Evolutionary conservation across 148 eudicot genomes (phyloP).

Genomic region (Amaranthus cruentus): DNA sequence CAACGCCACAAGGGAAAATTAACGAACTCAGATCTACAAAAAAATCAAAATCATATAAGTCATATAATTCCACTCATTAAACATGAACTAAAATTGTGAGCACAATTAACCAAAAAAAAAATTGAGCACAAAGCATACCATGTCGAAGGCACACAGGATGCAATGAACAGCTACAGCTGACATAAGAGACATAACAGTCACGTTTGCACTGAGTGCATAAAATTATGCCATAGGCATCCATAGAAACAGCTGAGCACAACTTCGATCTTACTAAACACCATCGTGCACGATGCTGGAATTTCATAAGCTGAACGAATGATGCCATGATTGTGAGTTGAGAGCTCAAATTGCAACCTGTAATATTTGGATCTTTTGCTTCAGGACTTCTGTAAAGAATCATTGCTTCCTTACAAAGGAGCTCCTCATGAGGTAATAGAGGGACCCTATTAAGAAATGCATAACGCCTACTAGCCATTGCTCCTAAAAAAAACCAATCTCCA

Average conservation of each 20-base stretch:
- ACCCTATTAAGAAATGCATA: constrained; percentile 83
- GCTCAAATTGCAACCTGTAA: constrained; percentile 34
- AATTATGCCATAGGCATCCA: constrained; percentile 60
- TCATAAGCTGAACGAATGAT: constrained; percentile 68
- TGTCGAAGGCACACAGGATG: constrained; percentile 92
- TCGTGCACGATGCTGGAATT: constrained; percentile 81
- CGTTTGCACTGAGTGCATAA: constrained; percentile 93
- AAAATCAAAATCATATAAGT: constrained; percentile 10
- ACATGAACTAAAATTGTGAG: not conserved
- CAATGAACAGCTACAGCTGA: constrained; percentile 70
- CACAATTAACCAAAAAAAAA: not conserved
- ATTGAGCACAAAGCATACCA: constrained; percentile 42
- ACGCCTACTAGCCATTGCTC: constrained; percentile 81
- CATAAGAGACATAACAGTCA: constrained; percentile 81
- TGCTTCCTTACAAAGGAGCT: constrained; percentile 96
- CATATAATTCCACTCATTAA: not conserved
- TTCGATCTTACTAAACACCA: constrained; percentile 61
- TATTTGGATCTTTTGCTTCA: constrained; percentile 40
- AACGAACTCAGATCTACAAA: constrained; percentile 45
- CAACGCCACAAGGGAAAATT: constrained; percentile 62
- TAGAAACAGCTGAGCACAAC: constrained; percentile 38
- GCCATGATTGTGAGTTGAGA: constrained; percentile 51
- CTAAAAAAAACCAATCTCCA: constrained; percentile 95
- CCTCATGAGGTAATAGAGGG: constrained; percentile 94
- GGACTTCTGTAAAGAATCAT: constrained; percentile 48